These are phyloP conservation scores for Salinomyces thailandicus DNA, from an alignment of 2,329 filamentous ascomycete genomes.

Conservation along the genomic window DNA sequence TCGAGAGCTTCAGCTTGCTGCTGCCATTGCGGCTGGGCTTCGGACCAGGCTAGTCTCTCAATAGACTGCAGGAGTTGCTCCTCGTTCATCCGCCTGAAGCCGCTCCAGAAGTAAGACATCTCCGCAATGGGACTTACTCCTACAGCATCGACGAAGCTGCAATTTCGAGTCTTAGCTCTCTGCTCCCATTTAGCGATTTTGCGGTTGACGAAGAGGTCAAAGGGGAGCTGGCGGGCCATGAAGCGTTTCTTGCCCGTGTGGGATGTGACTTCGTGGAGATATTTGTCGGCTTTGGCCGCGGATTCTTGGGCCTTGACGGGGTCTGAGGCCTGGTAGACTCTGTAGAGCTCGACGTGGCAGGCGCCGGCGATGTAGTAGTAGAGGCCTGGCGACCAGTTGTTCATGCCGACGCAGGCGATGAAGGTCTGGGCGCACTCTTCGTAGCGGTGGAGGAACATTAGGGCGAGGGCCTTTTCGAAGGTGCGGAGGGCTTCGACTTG, in stretches of 20 bases:
- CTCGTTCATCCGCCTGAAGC: conserved; percentile 65
- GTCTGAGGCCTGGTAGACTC: conserved; percentile 42
- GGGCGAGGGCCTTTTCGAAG: conserved; percentile 72
- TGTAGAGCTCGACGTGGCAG: conserved; percentile 72
- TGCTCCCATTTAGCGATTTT: conserved; percentile 86
- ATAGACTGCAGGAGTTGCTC: conserved; percentile 55
- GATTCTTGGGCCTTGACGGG: conserved; percentile 39
- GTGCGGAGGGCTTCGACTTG: conserved; percentile 76
- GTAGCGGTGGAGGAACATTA: conserved; percentile 73
- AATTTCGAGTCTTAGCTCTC: conserved; percentile 54
- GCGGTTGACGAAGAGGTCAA: conserved; percentile 73
- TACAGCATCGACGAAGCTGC: conserved; percentile 67
- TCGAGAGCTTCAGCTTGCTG: conserved; percentile 43
- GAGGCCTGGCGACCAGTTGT: conserved; percentile 80
- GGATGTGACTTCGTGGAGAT: conserved; percentile 60
- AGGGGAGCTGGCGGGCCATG: conserved; percentile 79
- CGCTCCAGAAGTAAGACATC: conserved; percentile 92
- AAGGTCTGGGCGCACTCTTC: conserved; percentile 63
- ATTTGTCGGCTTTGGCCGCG: conserved; percentile 48
- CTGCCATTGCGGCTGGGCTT: conserved; percentile 42
- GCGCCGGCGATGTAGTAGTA: conserved; percentile 83
- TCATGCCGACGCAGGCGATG: conserved; percentile 59
- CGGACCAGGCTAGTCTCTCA: conserved; percentile 54
- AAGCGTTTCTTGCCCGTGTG: conserved; percentile 78
- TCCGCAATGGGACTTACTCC: conserved; percentile 74